Percentiles rank a stretch among this genome's conserved stretches.
Conservation (phyloP, 148 eudicot species). For the Heliamphora exappendiculata region DNA sequence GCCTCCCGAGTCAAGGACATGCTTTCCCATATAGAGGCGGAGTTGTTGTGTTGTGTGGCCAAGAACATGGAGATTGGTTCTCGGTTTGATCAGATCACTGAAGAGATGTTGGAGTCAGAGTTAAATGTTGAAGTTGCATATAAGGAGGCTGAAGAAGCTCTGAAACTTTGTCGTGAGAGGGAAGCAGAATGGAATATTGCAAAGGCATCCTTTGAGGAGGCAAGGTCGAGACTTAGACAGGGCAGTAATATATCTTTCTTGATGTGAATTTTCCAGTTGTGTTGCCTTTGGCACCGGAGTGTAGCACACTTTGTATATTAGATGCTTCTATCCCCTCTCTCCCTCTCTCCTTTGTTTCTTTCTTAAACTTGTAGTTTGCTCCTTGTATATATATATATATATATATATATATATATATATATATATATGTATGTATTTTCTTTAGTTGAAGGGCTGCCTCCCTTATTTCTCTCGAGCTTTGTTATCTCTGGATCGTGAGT, state of each 20-base stretch:
- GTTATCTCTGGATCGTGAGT: background rate
- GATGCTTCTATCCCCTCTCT: background rate
- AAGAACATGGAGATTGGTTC: background rate
- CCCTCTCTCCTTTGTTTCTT: background rate
- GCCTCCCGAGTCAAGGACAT: slow-evolving; percentile 7
- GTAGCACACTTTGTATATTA: background rate
- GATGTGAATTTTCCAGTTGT: background rate
- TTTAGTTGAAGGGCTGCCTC: background rate
- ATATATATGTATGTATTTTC: background rate
- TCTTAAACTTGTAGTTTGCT: background rate
- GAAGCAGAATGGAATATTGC: slow-evolving; percentile 8
- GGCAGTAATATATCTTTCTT: background rate
- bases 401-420: background rate
- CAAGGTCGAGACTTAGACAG: slow-evolving; percentile 3
- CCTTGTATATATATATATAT: background rate
- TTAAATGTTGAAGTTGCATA: background rate
- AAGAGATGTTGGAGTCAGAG: slow-evolving; percentile 5
- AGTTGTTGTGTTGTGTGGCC: slow-evolving; percentile 7
- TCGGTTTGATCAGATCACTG: background rate
- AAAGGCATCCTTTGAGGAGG: slow-evolving; percentile 22
- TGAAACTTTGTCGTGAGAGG: background rate
- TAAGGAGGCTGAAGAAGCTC: slow-evolving; percentile 7
- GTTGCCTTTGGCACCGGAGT: background rate
- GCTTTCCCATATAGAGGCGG: slow-evolving; percentile 11
- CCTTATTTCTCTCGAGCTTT: background rate